Evolutionary conservation across 768 basidiomycete species (phyloP), one percentile per base, ranked within the genome.

Genomic region (Trametes elegans): DNA sequence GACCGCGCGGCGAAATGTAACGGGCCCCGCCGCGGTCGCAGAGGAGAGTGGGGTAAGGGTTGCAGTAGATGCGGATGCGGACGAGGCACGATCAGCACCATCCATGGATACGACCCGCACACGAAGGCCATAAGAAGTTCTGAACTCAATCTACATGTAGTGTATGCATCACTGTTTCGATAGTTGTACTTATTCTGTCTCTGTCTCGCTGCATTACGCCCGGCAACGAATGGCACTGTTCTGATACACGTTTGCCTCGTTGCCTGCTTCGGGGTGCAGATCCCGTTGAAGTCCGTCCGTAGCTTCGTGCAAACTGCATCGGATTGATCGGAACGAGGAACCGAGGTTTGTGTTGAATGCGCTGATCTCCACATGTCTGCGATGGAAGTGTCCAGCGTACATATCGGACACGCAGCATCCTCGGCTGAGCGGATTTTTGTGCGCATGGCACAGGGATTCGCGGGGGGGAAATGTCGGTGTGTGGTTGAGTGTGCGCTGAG

Each of bases 111-210:
- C 44, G 29, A 45, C 44, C 48, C 19, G 28, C 38, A 40, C 45
- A 49, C 48, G 36, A 49, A 18, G 35, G 26, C 36, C 16, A 31
- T 9, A 18, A 49, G 35, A 26, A 49, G 8, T n/a, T n/a, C 10
- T 28, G 51, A 44, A 53, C 42, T 42, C 42, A 53, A 36, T 27
- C 42, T 34, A 44, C 51, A 43, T 53, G 51, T 53, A 53, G 42
- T 53, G 42, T 53, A 53, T 44, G 42, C 51, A 43, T 21, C 42
- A 35, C 51, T 53, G 51, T 53, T 32, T 53, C 42, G 51, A 53
- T 53, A 53, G 51, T 38, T 53, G 51, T 53, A 53, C 51, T 53
- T 53, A 53, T 44, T 44, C 36, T 35, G 34, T 3, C 49, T 26
- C 21, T 23, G 9, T 41, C 40, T 19, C 19, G 5, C 23, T 35